Conservation (phyloP, 345 rosid species). For the Eucalyptus brandiana region DNA sequence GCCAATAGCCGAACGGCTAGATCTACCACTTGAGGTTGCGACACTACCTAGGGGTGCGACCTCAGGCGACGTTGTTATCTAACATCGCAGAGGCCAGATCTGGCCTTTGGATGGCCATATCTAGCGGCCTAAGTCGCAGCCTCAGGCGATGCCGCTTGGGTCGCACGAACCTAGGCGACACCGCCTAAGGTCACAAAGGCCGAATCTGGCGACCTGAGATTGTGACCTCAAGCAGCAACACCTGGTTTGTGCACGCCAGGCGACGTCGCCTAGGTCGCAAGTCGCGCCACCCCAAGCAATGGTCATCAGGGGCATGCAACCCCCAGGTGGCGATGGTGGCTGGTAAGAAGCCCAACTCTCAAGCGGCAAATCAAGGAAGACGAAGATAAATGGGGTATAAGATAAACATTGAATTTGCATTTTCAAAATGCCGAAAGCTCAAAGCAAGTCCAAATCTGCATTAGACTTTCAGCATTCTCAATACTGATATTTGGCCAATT, state of each 20-base stretch:
- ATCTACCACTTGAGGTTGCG: rapidly evolving
- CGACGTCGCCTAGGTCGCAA: rapidly evolving
- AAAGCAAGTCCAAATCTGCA: rapidly evolving
- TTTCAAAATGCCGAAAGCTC: too few species aligned
- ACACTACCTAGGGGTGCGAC: rapidly evolving
- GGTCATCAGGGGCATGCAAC: rapidly evolving
- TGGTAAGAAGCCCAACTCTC: rapidly evolving
- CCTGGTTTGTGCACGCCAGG: rapidly evolving
- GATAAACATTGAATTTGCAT: too few species aligned
- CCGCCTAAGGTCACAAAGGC: too few species aligned
- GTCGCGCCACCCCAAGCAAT: rapidly evolving
- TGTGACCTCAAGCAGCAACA: rapidly evolving
- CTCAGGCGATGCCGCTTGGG: rapidly evolving
- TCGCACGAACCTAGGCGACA: rapidly evolving
- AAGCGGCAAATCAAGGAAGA: too few species aligned
- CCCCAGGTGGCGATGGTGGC: rapidly evolving
- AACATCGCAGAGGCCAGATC: rapidly evolving
- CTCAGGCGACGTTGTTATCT: rapidly evolving
- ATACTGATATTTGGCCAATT: too few species aligned
- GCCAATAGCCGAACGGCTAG: rapidly evolving
- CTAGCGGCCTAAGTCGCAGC: rapidly evolving
- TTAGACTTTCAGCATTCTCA: too few species aligned
- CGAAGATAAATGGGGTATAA: too few species aligned
- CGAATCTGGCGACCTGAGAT: rapidly evolving
- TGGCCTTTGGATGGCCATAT: too few species aligned